phyloP scores from a whole-genome alignment of 306 rosid species.

The Cicer judaicum region DNA sequence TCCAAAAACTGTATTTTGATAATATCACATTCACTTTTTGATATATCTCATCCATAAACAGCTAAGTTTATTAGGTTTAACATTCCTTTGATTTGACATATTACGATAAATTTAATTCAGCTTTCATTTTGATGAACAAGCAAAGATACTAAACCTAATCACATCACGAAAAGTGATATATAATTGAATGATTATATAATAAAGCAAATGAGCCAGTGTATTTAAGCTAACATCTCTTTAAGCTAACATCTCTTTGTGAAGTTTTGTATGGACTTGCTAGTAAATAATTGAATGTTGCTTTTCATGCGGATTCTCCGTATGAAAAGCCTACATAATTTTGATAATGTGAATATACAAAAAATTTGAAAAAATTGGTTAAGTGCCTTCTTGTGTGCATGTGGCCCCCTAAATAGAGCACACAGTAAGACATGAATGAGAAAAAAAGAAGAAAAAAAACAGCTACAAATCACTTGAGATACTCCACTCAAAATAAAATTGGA shows the following conservation, averaged over 20 bases:
- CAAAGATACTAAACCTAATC: not conserved
- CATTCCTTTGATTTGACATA: not conserved
- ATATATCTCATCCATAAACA: not conserved
- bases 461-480: slow-evolving; percentile 58
- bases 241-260: not conserved
- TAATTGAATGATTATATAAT: not conserved
- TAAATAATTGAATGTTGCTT: slow-evolving; percentile 29
- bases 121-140: not conserved
- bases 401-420: slow-evolving; percentile 8
- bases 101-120: not conserved
- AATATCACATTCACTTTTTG: not conserved
- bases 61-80: not conserved
- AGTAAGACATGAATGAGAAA: slow-evolving; percentile 45
- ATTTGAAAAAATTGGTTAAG: not conserved
- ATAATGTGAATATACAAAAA: slow-evolving; percentile 22
- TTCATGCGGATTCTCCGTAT: slow-evolving; percentile 28
- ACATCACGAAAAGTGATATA: not conserved
- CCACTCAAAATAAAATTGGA: slow-evolving; percentile 56
- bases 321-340: slow-evolving; percentile 32
- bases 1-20: not conserved
- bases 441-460: slow-evolving; percentile 52
- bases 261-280: not conserved
- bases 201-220: not conserved
- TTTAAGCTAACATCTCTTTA: not conserved
- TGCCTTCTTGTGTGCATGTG: slow-evolving; percentile 42